phyloP scores from a whole-genome alignment of 2,329 filamentous ascomycete species.

The Fusarium redolens region DNA sequence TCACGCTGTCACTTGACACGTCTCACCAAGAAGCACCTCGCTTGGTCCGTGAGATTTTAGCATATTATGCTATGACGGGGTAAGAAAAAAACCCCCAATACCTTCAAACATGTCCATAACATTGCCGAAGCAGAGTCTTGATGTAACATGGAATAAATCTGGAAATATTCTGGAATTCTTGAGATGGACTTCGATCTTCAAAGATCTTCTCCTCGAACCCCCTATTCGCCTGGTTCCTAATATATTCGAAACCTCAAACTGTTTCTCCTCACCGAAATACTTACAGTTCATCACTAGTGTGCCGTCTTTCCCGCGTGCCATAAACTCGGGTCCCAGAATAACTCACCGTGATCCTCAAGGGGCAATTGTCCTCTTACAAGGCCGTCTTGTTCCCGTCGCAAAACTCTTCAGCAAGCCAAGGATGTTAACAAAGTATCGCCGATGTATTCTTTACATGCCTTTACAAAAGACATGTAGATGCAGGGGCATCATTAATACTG shows the following conservation, averaged over 20 bases:
- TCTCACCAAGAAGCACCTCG: constrained; percentile 9
- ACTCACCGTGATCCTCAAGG: background rate
- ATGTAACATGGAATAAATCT: background rate
- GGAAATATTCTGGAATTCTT: background rate
- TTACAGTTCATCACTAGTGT: background rate
- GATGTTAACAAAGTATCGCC: constrained; percentile 7
- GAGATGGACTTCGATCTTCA: background rate
- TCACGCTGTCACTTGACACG: constrained; percentile 3
- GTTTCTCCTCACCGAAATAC: background rate
- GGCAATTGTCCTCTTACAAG: background rate
- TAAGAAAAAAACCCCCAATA: background rate
- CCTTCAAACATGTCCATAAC: constrained; percentile 9
- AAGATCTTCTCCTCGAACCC: background rate
- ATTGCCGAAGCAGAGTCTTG: background rate
- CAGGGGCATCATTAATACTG: constrained; percentile 13
- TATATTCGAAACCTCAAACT: background rate
- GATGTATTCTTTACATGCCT: constrained; percentile 21
- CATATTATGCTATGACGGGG: background rate
- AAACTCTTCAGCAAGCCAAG: background rate
- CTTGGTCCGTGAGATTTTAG: constrained; percentile 28
- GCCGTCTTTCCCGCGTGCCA: background rate
- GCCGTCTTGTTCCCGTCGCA: constrained; percentile 25
- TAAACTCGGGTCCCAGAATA: background rate
- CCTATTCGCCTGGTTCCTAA: background rate
- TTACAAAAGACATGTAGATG: background rate